phyloP scores from a whole-genome alignment of 2,329 filamentous ascomycete genomes.

The Metarhizium anisopliae region DNA sequence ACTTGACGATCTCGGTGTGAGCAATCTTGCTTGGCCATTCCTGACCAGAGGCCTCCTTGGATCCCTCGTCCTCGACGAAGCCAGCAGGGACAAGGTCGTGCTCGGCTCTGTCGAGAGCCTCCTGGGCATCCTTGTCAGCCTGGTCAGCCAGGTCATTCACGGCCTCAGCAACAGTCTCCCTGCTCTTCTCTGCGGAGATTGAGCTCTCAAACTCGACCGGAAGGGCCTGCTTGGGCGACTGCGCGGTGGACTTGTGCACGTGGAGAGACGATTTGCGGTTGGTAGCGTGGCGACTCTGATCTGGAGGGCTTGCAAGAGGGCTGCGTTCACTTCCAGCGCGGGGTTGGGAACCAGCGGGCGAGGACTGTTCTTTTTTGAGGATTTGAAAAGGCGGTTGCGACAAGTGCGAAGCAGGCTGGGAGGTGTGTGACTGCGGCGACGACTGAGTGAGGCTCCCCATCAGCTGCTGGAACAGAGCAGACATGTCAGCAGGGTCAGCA shows the following conservation, averaged over 20 bases:
- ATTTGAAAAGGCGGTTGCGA: slow-evolving; percentile 35
- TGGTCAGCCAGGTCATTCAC: slow-evolving; percentile 53
- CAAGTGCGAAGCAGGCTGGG: slow-evolving; percentile 21
- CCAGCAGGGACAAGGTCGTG: slow-evolving; percentile 38
- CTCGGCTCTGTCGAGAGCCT: slow-evolving; percentile 52
- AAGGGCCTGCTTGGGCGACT: slow-evolving; percentile 17
- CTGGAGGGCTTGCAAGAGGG: slow-evolving; percentile 33
- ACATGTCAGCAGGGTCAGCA: slow-evolving; percentile 24
- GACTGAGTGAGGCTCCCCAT: slow-evolving; percentile 27
- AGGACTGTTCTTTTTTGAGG: slow-evolving; percentile 38
- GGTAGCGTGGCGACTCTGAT: slow-evolving; percentile 28
- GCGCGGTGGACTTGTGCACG: slow-evolving; percentile 16
- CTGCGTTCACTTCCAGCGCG: slow-evolving; percentile 32
- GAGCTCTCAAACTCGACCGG: slow-evolving; percentile 21
- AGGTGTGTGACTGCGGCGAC: slow-evolving; percentile 32
- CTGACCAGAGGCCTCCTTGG: slow-evolving; percentile 20
- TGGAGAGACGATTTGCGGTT: slow-evolving; percentile 26
- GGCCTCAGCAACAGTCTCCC: slow-evolving; percentile 63
- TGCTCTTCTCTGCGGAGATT: slow-evolving; percentile 43
- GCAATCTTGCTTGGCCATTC: background rate
- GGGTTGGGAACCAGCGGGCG: slow-evolving; percentile 29
- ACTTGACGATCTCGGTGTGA: slow-evolving; percentile 1
- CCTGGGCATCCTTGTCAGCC: slow-evolving; percentile 47
- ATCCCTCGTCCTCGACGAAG: slow-evolving; percentile 19
- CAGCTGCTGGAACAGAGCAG: slow-evolving; percentile 28